phyloP scores from a whole-genome alignment of 805 yeast species.

The Starmerella roubikii region DNA sequence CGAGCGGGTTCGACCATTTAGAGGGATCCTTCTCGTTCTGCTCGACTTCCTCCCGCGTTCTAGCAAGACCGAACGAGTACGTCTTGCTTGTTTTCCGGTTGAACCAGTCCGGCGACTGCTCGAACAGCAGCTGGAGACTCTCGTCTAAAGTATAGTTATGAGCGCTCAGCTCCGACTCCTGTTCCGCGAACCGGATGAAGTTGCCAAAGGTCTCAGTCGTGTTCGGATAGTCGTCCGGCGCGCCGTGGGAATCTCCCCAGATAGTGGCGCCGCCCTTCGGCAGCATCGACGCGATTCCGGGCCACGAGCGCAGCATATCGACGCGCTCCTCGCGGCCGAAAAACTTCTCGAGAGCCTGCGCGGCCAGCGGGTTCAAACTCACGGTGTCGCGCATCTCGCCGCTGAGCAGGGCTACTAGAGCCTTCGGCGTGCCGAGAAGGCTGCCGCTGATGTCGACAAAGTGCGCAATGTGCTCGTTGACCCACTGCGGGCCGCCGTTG shows the following conservation, averaged over 20 bases:
- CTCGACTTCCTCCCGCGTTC: slow-evolving; percentile 41
- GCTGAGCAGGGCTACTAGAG: slow-evolving; percentile 78
- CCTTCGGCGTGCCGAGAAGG: slow-evolving; percentile 86
- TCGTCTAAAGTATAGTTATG: slow-evolving; percentile 50
- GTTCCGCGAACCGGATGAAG: slow-evolving; percentile 51
- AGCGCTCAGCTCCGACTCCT: slow-evolving; percentile 32
- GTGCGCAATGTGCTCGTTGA: slow-evolving; percentile 67
- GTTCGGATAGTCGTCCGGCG: slow-evolving; percentile 43
- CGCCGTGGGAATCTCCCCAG: slow-evolving; percentile 63
- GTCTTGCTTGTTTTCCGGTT: slow-evolving; percentile 46
- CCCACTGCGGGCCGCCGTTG: slow-evolving; percentile 86
- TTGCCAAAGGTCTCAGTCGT: slow-evolving; percentile 45
- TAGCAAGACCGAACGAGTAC: slow-evolving; percentile 70
- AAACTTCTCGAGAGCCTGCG: slow-evolving; percentile 87
- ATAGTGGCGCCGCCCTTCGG: slow-evolving; percentile 88
- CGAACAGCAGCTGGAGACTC: slow-evolving; percentile 52
- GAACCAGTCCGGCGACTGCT: slow-evolving; percentile 68
- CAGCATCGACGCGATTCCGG: slow-evolving; percentile 90
- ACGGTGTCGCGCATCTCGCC: slow-evolving; percentile 99
- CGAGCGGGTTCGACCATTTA: slow-evolving; percentile 92
- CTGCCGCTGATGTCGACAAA: slow-evolving; percentile 82
- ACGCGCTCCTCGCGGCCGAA: slow-evolving; percentile 80
- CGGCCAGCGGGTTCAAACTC: slow-evolving; percentile 81
- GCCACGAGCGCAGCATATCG: slow-evolving; percentile 72
- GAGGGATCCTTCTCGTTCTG: slow-evolving; percentile 55